Evolutionary conservation across 2,329 filamentous ascomycete species (phyloP).

Genomic region (Celoporthe dispersa): DNA sequence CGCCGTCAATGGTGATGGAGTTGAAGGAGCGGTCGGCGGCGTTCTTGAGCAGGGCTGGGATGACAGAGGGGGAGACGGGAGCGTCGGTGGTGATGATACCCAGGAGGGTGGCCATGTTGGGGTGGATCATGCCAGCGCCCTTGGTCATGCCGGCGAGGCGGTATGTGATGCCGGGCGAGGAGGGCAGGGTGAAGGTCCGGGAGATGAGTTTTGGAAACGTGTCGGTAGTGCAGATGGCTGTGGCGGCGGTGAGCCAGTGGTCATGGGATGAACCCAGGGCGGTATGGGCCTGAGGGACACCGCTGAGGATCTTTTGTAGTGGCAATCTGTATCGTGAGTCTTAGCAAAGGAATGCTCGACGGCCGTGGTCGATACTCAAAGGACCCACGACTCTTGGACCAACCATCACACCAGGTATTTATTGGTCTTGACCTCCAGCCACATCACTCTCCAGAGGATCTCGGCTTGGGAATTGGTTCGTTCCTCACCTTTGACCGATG

Average conservation of each 20-base stretch:
- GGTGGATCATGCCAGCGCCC: constrained; percentile 84
- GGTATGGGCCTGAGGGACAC: constrained; percentile 76
- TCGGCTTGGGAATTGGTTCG: constrained; percentile 8
- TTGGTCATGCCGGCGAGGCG: constrained; percentile 94
- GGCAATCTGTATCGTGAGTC: constrained; percentile 67
- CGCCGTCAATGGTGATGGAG: constrained; percentile 94
- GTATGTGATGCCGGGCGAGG: constrained; percentile 75
- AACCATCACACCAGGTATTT: not conserved
- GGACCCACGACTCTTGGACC: not conserved
- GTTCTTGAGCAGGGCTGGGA: constrained; percentile 71
- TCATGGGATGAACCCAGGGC: constrained; percentile 76
- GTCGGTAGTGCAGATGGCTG: constrained; percentile 96
- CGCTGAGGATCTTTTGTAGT: constrained; percentile 84
- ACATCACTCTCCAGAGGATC: constrained; percentile 17
- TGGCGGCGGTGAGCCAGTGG: constrained; percentile 84
- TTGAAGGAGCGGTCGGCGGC: constrained; percentile 90
- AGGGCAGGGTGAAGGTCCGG: constrained; percentile 80
- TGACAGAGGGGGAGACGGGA: constrained; percentile 69
- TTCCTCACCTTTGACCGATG: constrained; percentile 80
- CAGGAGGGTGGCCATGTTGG: constrained; percentile 96
- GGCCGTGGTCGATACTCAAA: not conserved
- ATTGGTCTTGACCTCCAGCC: constrained; percentile 11
- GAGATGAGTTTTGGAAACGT: constrained; percentile 97
- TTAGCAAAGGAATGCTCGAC: constrained; percentile 20
- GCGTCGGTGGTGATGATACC: constrained; percentile 92